These are phyloP conservation scores for Petasospora rhodanensis DNA, from an alignment of 1,139 yeast species.

Conservation along the genomic window DNA sequence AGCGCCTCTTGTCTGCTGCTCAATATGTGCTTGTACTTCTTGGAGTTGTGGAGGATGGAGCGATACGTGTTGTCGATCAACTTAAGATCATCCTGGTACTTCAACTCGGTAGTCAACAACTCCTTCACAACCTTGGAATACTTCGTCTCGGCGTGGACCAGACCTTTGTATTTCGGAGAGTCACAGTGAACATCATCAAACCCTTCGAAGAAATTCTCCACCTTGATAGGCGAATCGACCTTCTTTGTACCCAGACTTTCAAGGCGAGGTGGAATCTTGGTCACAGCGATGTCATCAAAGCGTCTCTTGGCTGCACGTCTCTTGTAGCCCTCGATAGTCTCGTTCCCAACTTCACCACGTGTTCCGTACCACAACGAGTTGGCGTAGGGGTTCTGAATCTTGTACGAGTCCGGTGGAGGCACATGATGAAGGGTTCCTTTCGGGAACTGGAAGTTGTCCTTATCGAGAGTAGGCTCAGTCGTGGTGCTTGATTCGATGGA, in stretches of 20 bases:
- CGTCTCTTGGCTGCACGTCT: slow-evolving; percentile 9
- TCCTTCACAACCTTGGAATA: slow-evolving; percentile 24
- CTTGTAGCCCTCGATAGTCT: slow-evolving; percentile 22
- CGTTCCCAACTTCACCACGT: slow-evolving; percentile 24
- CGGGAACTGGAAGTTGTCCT: neutral
- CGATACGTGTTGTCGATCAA: slow-evolving; percentile 28
- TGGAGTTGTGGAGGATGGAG: slow-evolving; percentile 23
- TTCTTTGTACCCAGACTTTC: slow-evolving; percentile 23
- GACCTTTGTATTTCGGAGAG: slow-evolving; percentile 16
- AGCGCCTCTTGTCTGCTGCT: slow-evolving; percentile 27
- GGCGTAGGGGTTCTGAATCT: slow-evolving; percentile 27
- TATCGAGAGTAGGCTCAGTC: slow-evolving; percentile 1
- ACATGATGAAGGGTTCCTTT: neutral
- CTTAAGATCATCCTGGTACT: slow-evolving; percentile 24
- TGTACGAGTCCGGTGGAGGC: too few relatives aligned
- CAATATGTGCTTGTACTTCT: slow-evolving; percentile 24
- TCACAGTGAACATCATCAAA: slow-evolving; percentile 10
- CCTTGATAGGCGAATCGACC: slow-evolving; percentile 27
- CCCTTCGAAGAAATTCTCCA: slow-evolving; percentile 7
- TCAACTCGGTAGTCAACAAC: slow-evolving; percentile 26
- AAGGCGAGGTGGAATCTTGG: slow-evolving; percentile 11
- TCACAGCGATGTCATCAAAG: neutral
- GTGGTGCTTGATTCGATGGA: neutral
- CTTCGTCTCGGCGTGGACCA: slow-evolving; percentile 3
- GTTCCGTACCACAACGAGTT: slow-evolving; percentile 27